Conservation (phyloP, 1,284 basidiomycete species). For the Pseudozyma sp. region DNA sequence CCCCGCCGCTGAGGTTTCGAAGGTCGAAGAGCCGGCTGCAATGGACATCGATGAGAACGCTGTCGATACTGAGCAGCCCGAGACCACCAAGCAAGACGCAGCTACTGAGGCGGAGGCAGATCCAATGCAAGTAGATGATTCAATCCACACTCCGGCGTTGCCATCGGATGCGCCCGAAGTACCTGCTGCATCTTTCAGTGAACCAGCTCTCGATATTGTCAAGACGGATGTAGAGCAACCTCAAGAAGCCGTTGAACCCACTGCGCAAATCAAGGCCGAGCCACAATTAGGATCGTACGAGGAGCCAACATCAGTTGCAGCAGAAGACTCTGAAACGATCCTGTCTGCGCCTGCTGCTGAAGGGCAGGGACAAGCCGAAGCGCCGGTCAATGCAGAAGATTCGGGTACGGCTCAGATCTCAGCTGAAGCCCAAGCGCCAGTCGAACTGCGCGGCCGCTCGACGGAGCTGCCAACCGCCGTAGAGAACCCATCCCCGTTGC, state of each 20-base stretch:
- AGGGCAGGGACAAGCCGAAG: neutral
- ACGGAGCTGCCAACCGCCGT: slow-evolving; percentile 5
- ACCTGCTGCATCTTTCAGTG: neutral
- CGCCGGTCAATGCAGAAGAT: neutral
- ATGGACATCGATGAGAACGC: slow-evolving; percentile 38
- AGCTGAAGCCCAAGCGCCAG: neutral
- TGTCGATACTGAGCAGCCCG: neutral
- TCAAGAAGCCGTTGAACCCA: neutral
- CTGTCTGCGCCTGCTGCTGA: neutral
- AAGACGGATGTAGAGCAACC: neutral
- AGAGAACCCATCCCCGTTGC: neutral
- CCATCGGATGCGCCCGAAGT: slow-evolving; percentile 20
- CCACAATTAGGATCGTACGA: slow-evolving; percentile 9
- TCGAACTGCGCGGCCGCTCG: slow-evolving; percentile 8
- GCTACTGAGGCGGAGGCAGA: slow-evolving; percentile 11
- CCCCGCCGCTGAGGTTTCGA: neutral
- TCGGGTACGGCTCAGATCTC: neutral
- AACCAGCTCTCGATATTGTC: neutral
- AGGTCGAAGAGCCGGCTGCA: slow-evolving; percentile 11
- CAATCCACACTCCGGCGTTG: slow-evolving; percentile 30
- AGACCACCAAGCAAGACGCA: neutral
- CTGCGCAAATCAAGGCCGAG: slow-evolving; percentile 18
- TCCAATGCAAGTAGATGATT: slow-evolving; percentile 36
- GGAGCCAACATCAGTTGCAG: slow-evolving; percentile 1
- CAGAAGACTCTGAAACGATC: neutral